Percentiles rank a stretch among this genome's conserved stretches.
Conservation (phyloP, 257 asterid genomes). For the Jasminum sambac region DNA sequence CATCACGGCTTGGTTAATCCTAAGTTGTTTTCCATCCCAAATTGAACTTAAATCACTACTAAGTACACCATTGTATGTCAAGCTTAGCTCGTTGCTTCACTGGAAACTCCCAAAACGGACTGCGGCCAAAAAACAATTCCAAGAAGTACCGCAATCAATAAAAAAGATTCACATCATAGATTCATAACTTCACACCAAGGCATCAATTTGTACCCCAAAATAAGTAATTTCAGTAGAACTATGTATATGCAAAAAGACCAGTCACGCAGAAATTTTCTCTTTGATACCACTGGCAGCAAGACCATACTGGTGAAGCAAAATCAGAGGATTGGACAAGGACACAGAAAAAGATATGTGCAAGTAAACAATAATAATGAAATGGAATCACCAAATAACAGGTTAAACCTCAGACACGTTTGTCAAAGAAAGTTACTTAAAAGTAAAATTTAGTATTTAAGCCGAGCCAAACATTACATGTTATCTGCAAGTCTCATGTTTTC, state of each 20-base stretch:
- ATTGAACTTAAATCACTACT: constrained; percentile 9
- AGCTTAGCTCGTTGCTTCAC: constrained; percentile 30
- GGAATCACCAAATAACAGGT: no score
- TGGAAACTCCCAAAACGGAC: constrained; percentile 62
- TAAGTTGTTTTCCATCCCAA: constrained; percentile 15
- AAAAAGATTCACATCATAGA: background rate
- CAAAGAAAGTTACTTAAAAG: background rate
- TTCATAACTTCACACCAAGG: background rate
- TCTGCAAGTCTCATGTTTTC: background rate
- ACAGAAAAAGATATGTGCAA: no score
- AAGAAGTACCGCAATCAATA: background rate
- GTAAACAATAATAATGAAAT: no score
- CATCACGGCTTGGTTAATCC: constrained; percentile 22
- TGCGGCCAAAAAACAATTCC: constrained; percentile 36
- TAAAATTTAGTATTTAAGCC: background rate
- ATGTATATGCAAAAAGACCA: no score
- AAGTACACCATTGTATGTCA: constrained; percentile 14
- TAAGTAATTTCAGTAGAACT: background rate
- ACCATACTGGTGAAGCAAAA: no score
- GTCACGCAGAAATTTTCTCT: no score
- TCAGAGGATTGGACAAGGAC: no score
- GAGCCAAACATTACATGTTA: background rate
- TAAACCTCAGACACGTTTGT: background rate
- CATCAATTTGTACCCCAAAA: background rate
- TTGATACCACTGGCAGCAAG: no score